Evolutionary conservation across 1,284 basidiomycete species (phyloP).

Genomic region (Neotropicomus parvogracilis): DNA sequence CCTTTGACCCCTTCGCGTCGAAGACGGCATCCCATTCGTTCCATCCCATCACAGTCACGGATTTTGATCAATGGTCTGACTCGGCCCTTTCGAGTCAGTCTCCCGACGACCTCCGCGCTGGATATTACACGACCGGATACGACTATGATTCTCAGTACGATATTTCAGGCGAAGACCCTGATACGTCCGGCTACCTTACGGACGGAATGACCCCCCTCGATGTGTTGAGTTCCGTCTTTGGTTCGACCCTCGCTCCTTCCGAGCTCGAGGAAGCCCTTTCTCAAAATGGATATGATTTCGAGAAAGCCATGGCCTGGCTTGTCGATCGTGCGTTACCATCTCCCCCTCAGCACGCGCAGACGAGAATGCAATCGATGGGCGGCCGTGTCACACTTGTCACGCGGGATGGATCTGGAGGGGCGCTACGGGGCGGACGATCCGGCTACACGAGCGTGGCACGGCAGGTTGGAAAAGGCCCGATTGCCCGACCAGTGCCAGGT

Average conservation of each 20-base stretch:
- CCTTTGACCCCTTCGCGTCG: constrained; percentile 68
- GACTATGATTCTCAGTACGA: constrained; percentile 37
- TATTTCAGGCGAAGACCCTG: constrained; percentile 47
- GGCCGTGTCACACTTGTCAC: constrained; percentile 60
- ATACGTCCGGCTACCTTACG: constrained; percentile 52
- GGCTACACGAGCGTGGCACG: constrained; percentile 35
- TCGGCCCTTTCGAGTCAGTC: constrained; percentile 42
- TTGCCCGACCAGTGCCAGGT: constrained; percentile 54
- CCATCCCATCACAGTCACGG: constrained; percentile 57
- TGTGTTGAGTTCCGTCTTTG: constrained; percentile 91
- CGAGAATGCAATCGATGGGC: constrained; percentile 60
- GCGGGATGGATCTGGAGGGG: constrained; percentile 43
- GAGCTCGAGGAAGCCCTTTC: constrained; percentile 93
- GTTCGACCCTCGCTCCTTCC: constrained; percentile 79
- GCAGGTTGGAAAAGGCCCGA: constrained; percentile 47
- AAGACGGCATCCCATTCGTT: constrained; percentile 51
- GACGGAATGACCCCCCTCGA: constrained; percentile 97
- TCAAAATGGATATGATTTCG: constrained; percentile 89
- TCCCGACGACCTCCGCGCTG: constrained; percentile 41
- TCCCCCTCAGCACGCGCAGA: constrained; percentile 41
- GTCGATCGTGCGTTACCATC: constrained; percentile 65
- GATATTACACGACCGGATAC: constrained; percentile 35
- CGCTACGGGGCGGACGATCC: constrained; percentile 44
- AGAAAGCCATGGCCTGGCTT: constrained; percentile 89
- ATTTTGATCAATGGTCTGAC: constrained; percentile 62